A percentile compares a stretch with the other conserved stretches of the same genome.
phyloP scores from a whole-genome alignment of 106 monocot genomes.

The Dioscorea zingiberensis region DNA sequence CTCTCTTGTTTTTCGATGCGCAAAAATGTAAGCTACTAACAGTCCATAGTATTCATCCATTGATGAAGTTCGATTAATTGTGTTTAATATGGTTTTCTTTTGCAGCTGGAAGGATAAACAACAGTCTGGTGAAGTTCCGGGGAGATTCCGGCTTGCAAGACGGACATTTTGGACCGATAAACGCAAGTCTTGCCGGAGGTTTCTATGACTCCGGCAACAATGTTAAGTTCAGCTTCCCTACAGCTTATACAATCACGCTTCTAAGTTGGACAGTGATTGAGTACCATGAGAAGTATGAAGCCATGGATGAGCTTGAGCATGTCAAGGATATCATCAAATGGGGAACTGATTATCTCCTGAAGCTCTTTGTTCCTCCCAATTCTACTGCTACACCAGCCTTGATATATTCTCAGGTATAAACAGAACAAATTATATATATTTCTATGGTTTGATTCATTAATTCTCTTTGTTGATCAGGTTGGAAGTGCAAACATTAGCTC shows the following conservation, averaged over 20 bases:
- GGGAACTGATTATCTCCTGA: constrained; percentile 36
- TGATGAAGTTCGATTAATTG: background rate
- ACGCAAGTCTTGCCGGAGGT: constrained; percentile 26
- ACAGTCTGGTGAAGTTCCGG: constrained; percentile 19
- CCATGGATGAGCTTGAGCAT: constrained; percentile 27
- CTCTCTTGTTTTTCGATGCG: constrained; percentile 38
- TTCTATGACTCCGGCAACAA: constrained; percentile 51
- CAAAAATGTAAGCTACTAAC: constrained; percentile 31
- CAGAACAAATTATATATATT: background rate
- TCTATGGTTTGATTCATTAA: background rate
- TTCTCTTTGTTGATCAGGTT: constrained; percentile 2
- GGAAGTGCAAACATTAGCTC: constrained; percentile 11
- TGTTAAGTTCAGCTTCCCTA: constrained; percentile 38
- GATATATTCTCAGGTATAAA: constrained; percentile 27
- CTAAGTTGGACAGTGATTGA: constrained; percentile 39
- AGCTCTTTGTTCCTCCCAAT: constrained; percentile 11
- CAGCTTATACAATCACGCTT: constrained; percentile 29
- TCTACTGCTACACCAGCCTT: background rate
- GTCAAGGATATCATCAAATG: constrained; percentile 36
- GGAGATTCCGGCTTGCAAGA: constrained; percentile 33
- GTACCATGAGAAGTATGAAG: constrained; percentile 22
- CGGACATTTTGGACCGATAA: background rate
- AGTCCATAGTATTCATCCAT: too few relatives aligned
- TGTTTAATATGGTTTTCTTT: background rate
- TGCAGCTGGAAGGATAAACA: constrained; percentile 33